Evolutionary conservation across 176 grass and related monocot genomes (phyloP).

Genomic region (Aegilops tauschii): DNA sequence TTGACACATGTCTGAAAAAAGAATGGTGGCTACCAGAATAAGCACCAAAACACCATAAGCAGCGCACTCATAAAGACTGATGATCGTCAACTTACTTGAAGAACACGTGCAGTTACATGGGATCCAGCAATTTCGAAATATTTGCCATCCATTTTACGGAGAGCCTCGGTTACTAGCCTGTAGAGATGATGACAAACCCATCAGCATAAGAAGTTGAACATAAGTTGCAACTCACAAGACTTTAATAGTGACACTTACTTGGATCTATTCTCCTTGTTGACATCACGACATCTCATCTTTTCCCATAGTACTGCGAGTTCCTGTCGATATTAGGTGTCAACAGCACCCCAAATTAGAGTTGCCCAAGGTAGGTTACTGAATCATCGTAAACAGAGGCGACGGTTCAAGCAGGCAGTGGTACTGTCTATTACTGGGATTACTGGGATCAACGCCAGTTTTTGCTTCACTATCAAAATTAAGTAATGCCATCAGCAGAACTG

Average conservation of each 20-base stretch:
- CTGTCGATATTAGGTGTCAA: conserved; percentile 31
- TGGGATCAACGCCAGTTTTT: background rate
- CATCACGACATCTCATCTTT: conserved; percentile 77
- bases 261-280: conserved; percentile 68
- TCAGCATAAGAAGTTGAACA: background rate
- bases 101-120: conserved; percentile 84
- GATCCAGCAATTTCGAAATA: conserved; percentile 74
- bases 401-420: background rate
- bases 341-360: background rate
- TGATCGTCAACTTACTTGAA: conserved; percentile 63
- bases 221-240: background rate
- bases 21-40: background rate
- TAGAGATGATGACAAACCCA: conserved; percentile 12
- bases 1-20: conserved; percentile 81
- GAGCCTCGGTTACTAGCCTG: conserved; percentile 76
- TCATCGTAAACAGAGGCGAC: background rate
- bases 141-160: conserved; percentile 80
- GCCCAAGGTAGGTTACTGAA: background rate
- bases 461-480: background rate
- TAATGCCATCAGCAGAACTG: background rate
- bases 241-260: conserved; percentile 46
- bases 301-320: conserved; percentile 86
- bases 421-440: background rate
- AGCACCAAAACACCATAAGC: background rate
- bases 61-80: background rate